Conservation (phyloP, 2,329 filamentous ascomycete genomes). For the Diaporthe sp. region DNA sequence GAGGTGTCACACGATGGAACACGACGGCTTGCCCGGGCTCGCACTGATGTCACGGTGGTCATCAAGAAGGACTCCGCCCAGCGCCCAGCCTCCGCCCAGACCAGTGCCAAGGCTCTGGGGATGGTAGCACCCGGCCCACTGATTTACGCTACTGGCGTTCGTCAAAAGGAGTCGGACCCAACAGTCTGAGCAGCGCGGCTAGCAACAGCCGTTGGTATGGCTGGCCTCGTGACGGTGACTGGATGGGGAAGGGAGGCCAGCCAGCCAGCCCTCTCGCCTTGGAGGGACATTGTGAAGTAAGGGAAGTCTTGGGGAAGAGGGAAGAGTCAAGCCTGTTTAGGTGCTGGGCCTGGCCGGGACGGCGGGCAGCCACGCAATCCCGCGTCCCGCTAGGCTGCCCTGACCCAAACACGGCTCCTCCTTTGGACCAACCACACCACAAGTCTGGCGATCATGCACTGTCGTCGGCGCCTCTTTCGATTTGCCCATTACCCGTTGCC, state of each 20-base stretch:
- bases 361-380: conserved; percentile 8
- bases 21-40: not conserved
- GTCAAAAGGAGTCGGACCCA: not conserved
- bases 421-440: conserved; percentile 19
- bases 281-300: not conserved
- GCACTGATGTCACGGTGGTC: not conserved
- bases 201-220: not conserved
- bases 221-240: not conserved
- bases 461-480: conserved; percentile 17
- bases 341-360: too few species aligned
- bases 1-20: conserved; percentile 16
- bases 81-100: conserved; percentile 10
- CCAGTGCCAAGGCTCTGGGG: conserved; percentile 10
- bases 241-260: not conserved
- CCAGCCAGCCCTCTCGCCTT: not conserved
- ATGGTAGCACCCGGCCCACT: not conserved
- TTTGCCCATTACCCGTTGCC: not conserved
- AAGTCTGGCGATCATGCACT: conserved; percentile 22
- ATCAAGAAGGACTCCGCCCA: not conserved
- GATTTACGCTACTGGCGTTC: not conserved
- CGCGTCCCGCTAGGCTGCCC: conserved; percentile 14
- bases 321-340: not conserved
- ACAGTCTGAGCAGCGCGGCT: not conserved
- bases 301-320: not conserved
- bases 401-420: conserved; percentile 5